Base-by-base conservation (phyloP, 805 yeast genomes). In the Yarrowia sp. region DNA sequence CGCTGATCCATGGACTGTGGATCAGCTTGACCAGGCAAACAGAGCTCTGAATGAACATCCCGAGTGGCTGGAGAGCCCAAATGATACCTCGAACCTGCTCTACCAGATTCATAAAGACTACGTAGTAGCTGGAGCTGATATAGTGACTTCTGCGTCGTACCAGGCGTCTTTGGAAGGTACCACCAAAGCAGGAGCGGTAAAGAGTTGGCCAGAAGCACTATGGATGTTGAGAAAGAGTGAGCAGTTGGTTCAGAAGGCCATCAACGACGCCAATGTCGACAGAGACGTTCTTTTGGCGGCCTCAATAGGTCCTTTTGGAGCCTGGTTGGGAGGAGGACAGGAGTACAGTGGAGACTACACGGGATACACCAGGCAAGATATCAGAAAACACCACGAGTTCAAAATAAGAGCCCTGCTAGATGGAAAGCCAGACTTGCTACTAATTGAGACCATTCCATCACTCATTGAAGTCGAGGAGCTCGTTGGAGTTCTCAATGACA, bases 231-330 rank as follows among this genome's bases (percentile, higher is more conserved):
- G 36, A 50, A 38, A 19, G 19, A 24, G 68, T 74, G n/a, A 76
- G 75, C 19, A 40, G 46, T 33, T 75, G 9, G 80, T 78, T 0
- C 69, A 69, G 6, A 69, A 70, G n/a, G 79, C 74, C 0, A 73
- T 76, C 2, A 3, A 8, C 0, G 56, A 68, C 39, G 60, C 63
- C 15, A 56, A 69, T 15, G 63, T 38, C 69, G 72, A 9, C n/a
- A 24, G 33, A 15, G n/a, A 44, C 39, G 43, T 30, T 2, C 72
- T 72, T 49, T 80, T 87, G 6, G 85, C 85, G 1, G 96, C 90
- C 0, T 85, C 90, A 9, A 76, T 90, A 43, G 97, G 96, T 0
- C 91, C 96, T 0, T 91, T 85, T 74, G 96, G 93, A 0, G 90
- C 93, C 0, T 86, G 78, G 71, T 73, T 88, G 43, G 85, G 88